Evolutionary conservation across 345 rosid species (phyloP).

Genomic region (Syzygium oleosum): DNA sequence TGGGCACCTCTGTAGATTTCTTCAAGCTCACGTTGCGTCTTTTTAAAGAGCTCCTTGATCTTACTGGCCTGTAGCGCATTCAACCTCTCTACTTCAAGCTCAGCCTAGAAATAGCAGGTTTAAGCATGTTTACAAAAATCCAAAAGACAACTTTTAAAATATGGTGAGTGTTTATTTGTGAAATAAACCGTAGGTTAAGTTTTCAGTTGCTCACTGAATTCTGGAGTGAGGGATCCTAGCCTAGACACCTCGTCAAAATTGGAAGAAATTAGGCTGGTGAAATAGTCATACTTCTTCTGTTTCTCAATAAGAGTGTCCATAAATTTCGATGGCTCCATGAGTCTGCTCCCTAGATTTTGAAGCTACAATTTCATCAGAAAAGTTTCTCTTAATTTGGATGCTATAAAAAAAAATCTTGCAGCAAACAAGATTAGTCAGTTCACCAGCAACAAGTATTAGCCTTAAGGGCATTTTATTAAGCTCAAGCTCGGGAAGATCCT

Average conservation of each 20-base stretch:
- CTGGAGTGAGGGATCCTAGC: conserved; percentile 53
- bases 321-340: conserved; percentile 67
- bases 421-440: background rate
- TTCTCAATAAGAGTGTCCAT: conserved; percentile 59
- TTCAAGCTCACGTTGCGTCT: conserved; percentile 77
- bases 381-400: background rate
- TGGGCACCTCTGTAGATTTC: conserved; percentile 66
- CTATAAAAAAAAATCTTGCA: background rate
- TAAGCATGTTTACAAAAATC: background rate
- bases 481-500: background rate
- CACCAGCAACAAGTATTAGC: background rate
- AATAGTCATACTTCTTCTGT: conserved; percentile 42
- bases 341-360: conserved; percentile 52
- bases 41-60: conserved; percentile 75
- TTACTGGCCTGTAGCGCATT: conserved; percentile 59
- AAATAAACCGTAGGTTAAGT: background rate
- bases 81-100: conserved; percentile 59
- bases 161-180: background rate
- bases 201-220: conserved; percentile 62
- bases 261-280: conserved; percentile 34
- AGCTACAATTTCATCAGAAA: conserved; percentile 26
- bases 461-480: background rate
- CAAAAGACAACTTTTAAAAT: background rate
- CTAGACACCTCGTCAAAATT: conserved; percentile 35
- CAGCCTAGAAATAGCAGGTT: conserved; percentile 28